Evolutionary conservation across 768 basidiomycete species (phyloP).

Genomic region (Tulasnella sp.): DNA sequence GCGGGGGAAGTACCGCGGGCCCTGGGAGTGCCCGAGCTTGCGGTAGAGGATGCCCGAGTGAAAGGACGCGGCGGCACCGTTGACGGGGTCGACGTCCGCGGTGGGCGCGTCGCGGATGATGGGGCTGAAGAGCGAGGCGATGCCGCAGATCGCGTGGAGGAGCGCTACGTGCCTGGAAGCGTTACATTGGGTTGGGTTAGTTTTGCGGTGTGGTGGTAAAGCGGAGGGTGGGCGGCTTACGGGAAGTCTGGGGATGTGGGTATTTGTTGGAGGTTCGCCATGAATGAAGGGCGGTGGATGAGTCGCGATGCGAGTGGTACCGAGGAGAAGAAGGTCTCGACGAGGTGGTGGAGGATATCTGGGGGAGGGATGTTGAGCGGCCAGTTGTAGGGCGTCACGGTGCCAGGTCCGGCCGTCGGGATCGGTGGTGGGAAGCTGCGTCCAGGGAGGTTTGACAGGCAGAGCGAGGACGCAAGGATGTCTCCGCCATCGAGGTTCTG

Average conservation of each 20-base stretch:
- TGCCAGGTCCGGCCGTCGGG: not conserved
- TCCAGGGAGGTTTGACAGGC: not conserved
- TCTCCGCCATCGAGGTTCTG: no score
- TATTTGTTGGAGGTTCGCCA: not conserved
- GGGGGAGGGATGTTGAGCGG: conserved; percentile 8
- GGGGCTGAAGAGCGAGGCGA: conserved; percentile 14
- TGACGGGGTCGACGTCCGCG: conserved; percentile 21
- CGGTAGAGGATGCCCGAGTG: not conserved
- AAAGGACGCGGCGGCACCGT: not conserved
- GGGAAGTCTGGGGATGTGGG: conserved; percentile 12
- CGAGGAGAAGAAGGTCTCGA: conserved; percentile 11
- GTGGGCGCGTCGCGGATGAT: not conserved
- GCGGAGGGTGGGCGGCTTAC: not conserved
- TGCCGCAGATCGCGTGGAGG: conserved; percentile 15
- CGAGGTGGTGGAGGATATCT: conserved; percentile 10
- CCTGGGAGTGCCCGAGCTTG: not conserved
- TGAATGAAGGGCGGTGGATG: conserved; percentile 14
- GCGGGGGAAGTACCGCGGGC: not conserved
- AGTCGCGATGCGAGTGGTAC: conserved; percentile 8
- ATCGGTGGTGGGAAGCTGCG: not conserved
- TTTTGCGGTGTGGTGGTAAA: not conserved
- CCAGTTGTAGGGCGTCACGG: not conserved
- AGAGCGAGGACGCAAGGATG: not conserved
- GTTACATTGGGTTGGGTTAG: not conserved
- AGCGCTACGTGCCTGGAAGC: not conserved